Evolutionary conservation across 1,284 basidiomycete species (phyloP).

Genomic region (Inonotus hispidus): DNA sequence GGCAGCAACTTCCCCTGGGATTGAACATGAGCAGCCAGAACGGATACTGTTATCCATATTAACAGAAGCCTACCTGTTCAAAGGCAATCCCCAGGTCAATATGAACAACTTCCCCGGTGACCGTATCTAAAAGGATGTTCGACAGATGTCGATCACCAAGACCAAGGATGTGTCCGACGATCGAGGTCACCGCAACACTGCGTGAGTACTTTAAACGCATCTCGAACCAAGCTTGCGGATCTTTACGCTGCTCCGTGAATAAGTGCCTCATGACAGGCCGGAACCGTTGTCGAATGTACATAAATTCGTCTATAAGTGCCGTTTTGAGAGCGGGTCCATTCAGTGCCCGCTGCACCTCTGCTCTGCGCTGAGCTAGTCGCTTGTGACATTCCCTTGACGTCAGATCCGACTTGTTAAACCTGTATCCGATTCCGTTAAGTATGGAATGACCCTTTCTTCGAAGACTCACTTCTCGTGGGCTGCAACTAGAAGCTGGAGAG

Average conservation of each 20-base stretch:
- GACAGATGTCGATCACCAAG: slow-evolving; percentile 91
- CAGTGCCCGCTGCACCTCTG: slow-evolving; percentile 3
- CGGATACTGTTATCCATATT: background rate
- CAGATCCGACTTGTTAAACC: slow-evolving; percentile 39
- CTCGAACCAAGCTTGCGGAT: slow-evolving; percentile 89
- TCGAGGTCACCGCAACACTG: slow-evolving; percentile 89
- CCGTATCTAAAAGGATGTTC: slow-evolving; percentile 88
- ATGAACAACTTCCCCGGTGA: slow-evolving; percentile 84
- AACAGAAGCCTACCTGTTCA: slow-evolving; percentile 63
- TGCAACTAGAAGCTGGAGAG: slow-evolving; percentile 60
- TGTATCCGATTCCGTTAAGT: slow-evolving; percentile 21
- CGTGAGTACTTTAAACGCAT: slow-evolving; percentile 89
- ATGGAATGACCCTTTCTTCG: background rate
- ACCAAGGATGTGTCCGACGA: slow-evolving; percentile 90
- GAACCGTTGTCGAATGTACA: slow-evolving; percentile 51
- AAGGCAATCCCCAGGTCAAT: slow-evolving; percentile 98
- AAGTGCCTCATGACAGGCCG: slow-evolving; percentile 91
- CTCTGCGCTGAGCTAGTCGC: slow-evolving; percentile 26
- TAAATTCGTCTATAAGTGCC: slow-evolving; percentile 44
- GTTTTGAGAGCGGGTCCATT: slow-evolving; percentile 22
- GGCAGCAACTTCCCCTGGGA: slow-evolving; percentile 74
- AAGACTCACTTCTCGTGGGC: slow-evolving; percentile 56
- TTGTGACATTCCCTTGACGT: slow-evolving; percentile 24
- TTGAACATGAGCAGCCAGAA: background rate
- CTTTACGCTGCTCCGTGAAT: slow-evolving; percentile 86